These are phyloP conservation scores for Apiotrichum domesticum DNA, from an alignment of 1,284 basidiomycete species.

Conservation along the genomic window DNA sequence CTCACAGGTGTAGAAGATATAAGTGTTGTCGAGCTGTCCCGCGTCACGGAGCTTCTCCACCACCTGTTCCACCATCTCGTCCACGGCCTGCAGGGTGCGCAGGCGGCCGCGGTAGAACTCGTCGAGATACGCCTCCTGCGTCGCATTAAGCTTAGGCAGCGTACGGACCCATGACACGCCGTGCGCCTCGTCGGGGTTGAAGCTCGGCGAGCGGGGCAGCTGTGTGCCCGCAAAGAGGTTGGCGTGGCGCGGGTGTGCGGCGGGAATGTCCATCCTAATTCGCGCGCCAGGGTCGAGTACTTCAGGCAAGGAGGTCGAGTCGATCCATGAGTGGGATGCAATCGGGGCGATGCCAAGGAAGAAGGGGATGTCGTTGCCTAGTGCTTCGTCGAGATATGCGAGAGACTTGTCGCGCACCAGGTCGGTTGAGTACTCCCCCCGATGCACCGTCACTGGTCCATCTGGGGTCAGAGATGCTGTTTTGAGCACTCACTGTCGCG, in stretches of 20 bases:
- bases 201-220: constrained; percentile 17
- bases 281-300: no score
- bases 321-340: constrained; percentile 1
- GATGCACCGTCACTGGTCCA: constrained; percentile 21
- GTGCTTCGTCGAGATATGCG: constrained; percentile 23
- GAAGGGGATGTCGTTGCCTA: constrained; percentile 25
- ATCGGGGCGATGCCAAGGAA: constrained; percentile 25
- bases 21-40: constrained; percentile 36
- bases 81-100: constrained; percentile 30
- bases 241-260: constrained; percentile 22
- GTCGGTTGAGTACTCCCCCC: constrained; percentile 31
- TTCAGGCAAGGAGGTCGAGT: neutral
- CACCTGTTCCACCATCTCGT: constrained; percentile 36
- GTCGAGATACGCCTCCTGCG: constrained; percentile 36
- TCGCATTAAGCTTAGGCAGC: constrained; percentile 29
- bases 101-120: constrained; percentile 37
- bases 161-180: constrained; percentile 35
- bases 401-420: constrained; percentile 26
- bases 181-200: constrained; percentile 27
- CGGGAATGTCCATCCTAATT: constrained; percentile 14
- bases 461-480: constrained; percentile 5
- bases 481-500: constrained; percentile 13
- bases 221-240: constrained; percentile 24
- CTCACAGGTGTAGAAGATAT: constrained; percentile 33
- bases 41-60: constrained; percentile 27